Percentiles rank a stretch among this genome's conserved stretches.
Conservation (phyloP, 768 basidiomycete genomes). For the Rhizopogon rudus region DNA sequence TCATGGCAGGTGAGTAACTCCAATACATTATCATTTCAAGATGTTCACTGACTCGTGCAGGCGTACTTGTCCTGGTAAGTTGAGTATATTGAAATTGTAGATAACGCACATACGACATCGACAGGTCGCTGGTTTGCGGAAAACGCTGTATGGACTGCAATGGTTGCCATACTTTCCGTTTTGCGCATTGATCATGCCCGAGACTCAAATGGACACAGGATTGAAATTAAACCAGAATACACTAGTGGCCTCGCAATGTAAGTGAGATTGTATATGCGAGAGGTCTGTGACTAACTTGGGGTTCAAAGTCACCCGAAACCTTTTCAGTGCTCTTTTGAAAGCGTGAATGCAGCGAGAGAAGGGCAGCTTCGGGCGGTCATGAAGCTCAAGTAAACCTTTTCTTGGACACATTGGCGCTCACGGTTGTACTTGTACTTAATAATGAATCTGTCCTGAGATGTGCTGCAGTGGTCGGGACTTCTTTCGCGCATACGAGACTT, state of each 20-base stretch:
- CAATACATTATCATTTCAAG: neutral
- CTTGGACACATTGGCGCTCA: neutral
- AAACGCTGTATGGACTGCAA: neutral
- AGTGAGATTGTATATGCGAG: neutral
- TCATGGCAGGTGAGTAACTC: neutral
- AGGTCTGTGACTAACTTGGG: neutral
- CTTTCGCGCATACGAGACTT: too few species aligned
- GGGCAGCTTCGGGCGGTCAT: neutral
- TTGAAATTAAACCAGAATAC: neutral
- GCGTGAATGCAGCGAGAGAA: neutral
- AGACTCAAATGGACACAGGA: neutral
- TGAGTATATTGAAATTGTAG: too few species aligned
- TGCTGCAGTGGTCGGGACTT: too few species aligned
- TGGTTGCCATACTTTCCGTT: neutral
- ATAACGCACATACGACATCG: neutral
- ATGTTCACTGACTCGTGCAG: neutral
- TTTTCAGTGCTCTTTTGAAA: neutral
- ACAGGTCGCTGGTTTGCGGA: constrained; percentile 1
- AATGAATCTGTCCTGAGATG: too few species aligned
- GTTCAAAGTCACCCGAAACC: neutral
- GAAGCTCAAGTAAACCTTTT: neutral
- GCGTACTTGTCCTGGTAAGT: neutral
- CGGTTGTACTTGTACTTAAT: too few species aligned
- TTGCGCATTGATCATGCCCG: neutral
- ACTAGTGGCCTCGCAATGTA: neutral